These are phyloP conservation scores for Verticillium nonalfalfae DNA, from an alignment of 2,329 filamentous ascomycete species.

Conservation along the genomic window DNA sequence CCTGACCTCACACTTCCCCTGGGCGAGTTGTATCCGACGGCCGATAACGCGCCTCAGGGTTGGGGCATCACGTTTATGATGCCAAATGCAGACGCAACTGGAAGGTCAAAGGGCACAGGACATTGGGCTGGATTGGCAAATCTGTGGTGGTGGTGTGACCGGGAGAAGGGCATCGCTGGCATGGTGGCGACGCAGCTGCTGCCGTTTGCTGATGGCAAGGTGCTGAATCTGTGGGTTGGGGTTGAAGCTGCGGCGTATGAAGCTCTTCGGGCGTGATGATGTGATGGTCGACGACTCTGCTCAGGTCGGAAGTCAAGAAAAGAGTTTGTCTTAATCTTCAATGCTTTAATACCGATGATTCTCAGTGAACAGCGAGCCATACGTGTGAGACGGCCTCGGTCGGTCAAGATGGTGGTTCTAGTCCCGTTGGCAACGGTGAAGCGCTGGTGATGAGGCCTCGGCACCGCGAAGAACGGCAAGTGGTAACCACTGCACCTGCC, in stretches of 20 bases:
- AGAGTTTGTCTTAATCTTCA: no score
- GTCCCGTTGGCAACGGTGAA: no score
- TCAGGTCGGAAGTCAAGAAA: no score
- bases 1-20: conserved; percentile 38
- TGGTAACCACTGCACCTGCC: no score
- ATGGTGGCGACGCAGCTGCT: conserved; percentile 44
- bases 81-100: conserved; percentile 38
- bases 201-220: conserved; percentile 38
- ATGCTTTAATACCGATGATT: no score
- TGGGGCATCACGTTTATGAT: conserved; percentile 58
- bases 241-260: conserved; percentile 32
- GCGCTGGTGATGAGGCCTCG: no score
- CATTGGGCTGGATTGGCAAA: conserved; percentile 57
- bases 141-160: conserved; percentile 57
- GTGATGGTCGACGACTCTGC: no score
- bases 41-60: conserved; percentile 47
- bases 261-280: conserved; percentile 11
- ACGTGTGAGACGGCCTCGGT: no score
- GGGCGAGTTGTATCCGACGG: conserved; percentile 42
- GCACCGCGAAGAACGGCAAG: no score
- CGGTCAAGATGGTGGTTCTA: no score
- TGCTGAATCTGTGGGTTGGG: conserved; percentile 30
- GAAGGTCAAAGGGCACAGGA: conserved; percentile 41
- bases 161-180: conserved; percentile 50
- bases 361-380: no score